Conservation (phyloP, 73 alveolate genomes). For the Halteria grandinella region DNA sequence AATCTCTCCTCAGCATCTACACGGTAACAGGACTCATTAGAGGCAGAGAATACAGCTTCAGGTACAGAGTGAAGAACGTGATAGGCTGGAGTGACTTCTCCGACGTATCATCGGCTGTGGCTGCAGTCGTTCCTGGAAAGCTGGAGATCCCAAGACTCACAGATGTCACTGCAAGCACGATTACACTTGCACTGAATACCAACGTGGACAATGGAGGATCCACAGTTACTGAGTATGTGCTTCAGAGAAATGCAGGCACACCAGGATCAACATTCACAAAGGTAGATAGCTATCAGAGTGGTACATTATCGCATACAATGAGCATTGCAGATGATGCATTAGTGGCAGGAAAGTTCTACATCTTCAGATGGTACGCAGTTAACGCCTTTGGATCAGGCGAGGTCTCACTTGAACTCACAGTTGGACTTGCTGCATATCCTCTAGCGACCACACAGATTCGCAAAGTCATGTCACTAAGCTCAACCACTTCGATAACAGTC, state of each 20-base stretch:
- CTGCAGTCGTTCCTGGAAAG: conserved; percentile 14
- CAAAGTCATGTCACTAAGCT: background rate
- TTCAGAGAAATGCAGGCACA: background rate
- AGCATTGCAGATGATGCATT: conserved; percentile 8
- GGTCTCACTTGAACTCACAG: conserved; percentile 4
- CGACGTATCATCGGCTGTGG: background rate
- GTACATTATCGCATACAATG: conserved; percentile 4
- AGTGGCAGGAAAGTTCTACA: conserved; percentile 44
- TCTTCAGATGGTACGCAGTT: conserved; percentile 59
- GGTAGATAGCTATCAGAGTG: background rate
- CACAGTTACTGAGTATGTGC: background rate
- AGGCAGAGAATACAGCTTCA: conserved; percentile 40
- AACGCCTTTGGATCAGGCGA: conserved; percentile 33
- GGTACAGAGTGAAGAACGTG: conserved; percentile 44
- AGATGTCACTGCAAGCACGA: background rate
- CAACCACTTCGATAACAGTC: conserved; percentile 16
- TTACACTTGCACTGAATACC: background rate
- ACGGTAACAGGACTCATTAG: background rate
- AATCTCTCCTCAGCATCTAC: background rate
- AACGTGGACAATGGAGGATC: conserved; percentile 47
- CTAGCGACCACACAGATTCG: background rate
- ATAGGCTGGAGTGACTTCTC: conserved; percentile 58
- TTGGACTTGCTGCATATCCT: conserved; percentile 5
- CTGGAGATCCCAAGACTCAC: background rate
- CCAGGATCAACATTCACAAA: conserved; percentile 13